Percentiles rank a stretch among this genome's conserved stretches.
phyloP scores from a whole-genome alignment of 176 grass and related monocot genomes.

The Coix lacrymajobi region DNA sequence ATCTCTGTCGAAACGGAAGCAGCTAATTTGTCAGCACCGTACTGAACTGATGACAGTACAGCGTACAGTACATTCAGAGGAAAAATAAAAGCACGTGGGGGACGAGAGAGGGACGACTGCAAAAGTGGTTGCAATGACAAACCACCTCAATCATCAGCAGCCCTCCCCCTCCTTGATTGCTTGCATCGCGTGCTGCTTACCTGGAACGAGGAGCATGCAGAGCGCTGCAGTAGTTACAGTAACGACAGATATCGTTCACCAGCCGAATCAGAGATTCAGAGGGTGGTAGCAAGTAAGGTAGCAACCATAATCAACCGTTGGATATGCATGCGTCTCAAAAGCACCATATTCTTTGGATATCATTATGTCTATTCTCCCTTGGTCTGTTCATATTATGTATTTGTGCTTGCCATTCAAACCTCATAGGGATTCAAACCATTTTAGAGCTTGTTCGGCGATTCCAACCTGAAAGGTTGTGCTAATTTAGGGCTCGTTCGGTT shows the following conservation, averaged over 20 bases:
- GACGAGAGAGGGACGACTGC: not conserved
- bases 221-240: not conserved
- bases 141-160: not conserved
- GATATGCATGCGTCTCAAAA: not conserved
- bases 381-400: too few relatives aligned
- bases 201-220: not conserved
- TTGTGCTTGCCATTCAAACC: too few relatives aligned
- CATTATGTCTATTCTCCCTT: too few relatives aligned
- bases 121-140: not conserved
- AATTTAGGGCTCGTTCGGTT: too few relatives aligned
- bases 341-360: not conserved
- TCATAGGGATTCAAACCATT: too few relatives aligned
- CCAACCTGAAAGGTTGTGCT: too few relatives aligned
- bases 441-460: too few relatives aligned
- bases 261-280: not conserved
- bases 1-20: not conserved
- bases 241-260: not conserved
- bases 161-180: not conserved
- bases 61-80: not conserved
- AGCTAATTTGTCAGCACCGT: not conserved
- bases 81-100: not conserved
- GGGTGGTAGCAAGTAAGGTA: not conserved
- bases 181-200: too few relatives aligned
- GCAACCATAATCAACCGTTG: not conserved
- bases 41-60: not conserved